Evolutionary conservation across 2,329 filamentous ascomycete species (phyloP).

Genomic region (Cercospora sp.): DNA sequence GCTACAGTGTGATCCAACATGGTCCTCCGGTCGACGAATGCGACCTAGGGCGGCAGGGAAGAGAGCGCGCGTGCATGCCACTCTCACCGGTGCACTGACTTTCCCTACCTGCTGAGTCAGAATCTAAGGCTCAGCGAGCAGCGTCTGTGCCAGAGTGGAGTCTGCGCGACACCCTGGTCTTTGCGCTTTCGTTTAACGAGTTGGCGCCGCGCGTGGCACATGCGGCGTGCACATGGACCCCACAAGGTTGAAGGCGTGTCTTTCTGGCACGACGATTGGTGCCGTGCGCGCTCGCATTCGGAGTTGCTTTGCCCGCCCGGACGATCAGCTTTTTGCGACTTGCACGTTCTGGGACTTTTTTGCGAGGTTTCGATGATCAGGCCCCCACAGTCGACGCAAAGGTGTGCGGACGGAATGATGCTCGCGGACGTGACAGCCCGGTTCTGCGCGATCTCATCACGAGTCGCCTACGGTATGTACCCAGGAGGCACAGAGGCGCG

Average conservation of each 20-base stretch:
- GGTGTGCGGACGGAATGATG: not conserved
- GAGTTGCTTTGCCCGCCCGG: not conserved
- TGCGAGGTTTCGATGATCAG: constrained; percentile 14
- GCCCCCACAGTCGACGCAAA: not conserved
- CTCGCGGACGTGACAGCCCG: not conserved
- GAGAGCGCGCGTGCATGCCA: constrained; percentile 7
- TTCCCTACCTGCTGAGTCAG: constrained; percentile 17
- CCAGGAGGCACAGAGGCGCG: not conserved
- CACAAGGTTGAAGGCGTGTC: not conserved
- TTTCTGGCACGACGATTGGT: not conserved
- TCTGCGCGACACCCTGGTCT: not conserved
- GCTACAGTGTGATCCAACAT: not conserved
- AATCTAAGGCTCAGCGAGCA: constrained; percentile 15
- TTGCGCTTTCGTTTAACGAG: not conserved
- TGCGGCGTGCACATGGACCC: constrained; percentile 5
- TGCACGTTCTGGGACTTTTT: constrained; percentile 6
- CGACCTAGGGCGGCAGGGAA: not conserved
- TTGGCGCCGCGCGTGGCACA: constrained; percentile 9
- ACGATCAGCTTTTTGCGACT: constrained; percentile 4
- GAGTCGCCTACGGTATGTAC: not conserved
- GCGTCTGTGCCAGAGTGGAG: not conserved
- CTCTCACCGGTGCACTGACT: constrained; percentile 16
- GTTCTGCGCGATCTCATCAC: not conserved
- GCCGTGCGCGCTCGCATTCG: constrained; percentile 2
- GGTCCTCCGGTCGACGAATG: not conserved